Percentiles rank a stretch among this genome's conserved stretches.
Conservation (phyloP, 345 rosid species). For the Noccaea caerulescens region DNA sequence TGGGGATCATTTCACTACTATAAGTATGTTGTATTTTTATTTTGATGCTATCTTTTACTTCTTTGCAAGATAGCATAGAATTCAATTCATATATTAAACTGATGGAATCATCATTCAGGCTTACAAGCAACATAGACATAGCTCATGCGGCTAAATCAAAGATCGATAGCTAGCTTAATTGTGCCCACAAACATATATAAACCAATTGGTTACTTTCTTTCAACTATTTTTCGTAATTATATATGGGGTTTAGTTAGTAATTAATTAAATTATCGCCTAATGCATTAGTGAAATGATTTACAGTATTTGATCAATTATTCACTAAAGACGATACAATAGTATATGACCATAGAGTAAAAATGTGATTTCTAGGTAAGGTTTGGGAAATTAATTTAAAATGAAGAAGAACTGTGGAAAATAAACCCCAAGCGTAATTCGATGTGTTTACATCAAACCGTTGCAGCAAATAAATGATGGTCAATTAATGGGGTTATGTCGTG, state of each 20-base stretch:
- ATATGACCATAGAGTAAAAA: too few relatives aligned
- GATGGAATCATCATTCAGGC: background rate
- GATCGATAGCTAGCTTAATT: too few relatives aligned
- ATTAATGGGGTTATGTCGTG: constrained; percentile 13
- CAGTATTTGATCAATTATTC: background rate
- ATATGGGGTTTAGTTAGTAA: background rate
- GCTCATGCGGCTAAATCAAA: background rate
- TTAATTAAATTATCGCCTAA: background rate
- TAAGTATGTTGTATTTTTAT: too few relatives aligned
- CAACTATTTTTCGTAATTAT: background rate
- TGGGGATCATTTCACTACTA: too few relatives aligned
- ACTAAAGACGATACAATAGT: too few relatives aligned
- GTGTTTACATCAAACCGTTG: constrained; percentile 29
- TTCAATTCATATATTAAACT: background rate
- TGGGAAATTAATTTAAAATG: background rate
- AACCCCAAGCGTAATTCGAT: background rate
- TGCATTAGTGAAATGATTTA: background rate
- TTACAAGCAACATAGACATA: background rate
- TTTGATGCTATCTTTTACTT: too few relatives aligned
- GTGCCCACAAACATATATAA: too few relatives aligned
- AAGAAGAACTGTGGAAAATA: background rate
- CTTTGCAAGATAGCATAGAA: too few relatives aligned
- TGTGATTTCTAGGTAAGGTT: too few relatives aligned
- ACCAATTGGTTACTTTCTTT: background rate
- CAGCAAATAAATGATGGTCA: constrained; percentile 29